phyloP scores from a whole-genome alignment of 768 basidiomycete genomes.

The Phlebiopsis gigantea region DNA sequence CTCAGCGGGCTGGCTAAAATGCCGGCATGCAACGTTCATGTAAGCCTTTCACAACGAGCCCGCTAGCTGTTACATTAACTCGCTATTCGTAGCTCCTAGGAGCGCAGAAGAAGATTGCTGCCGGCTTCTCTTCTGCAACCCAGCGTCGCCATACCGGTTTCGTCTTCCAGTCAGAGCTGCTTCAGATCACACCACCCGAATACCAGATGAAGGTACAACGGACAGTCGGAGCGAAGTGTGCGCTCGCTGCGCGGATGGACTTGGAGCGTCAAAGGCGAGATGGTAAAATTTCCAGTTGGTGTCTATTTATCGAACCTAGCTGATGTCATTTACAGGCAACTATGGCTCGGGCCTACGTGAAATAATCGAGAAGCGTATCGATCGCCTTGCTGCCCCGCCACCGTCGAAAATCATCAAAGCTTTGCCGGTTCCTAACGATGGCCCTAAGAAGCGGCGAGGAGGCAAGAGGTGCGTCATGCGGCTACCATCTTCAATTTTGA shows the following conservation, averaged over 20 bases:
- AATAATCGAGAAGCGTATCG: conserved; percentile 91
- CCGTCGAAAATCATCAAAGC: conserved; percentile 92
- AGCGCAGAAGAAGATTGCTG: conserved; percentile 86
- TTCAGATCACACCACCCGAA: conserved; percentile 81
- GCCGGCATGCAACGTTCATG: conserved; percentile 93
- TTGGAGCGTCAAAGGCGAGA: conserved; percentile 79
- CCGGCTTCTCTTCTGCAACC: conserved; percentile 84
- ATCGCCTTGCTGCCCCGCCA: conserved; percentile 88
- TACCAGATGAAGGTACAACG: conserved; percentile 90
- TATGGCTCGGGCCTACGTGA: conserved; percentile 79
- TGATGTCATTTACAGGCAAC: conserved; percentile 38
- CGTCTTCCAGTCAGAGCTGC: conserved; percentile 89
- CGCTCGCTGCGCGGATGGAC: conserved; percentile 90
- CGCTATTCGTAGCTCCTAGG: conserved; percentile 68
- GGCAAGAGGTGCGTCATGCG: conserved; percentile 67
- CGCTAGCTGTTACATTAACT: background rate
- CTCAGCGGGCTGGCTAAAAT: conserved; percentile 87
- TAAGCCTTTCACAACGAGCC: conserved; percentile 34
- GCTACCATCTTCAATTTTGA: background rate
- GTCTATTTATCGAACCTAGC: background rate
- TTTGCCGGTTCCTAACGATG: conserved; percentile 90
- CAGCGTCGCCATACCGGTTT: conserved; percentile 95
- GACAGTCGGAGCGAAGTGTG: conserved; percentile 89
- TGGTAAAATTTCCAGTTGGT: conserved; percentile 41
- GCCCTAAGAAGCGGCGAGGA: conserved; percentile 91